Evolutionary conservation across 495 filamentous ascomycete genomes (phyloP), one percentile per base, ranked within the genome.

Genomic region (Elaphomyces granulatus): DNA sequence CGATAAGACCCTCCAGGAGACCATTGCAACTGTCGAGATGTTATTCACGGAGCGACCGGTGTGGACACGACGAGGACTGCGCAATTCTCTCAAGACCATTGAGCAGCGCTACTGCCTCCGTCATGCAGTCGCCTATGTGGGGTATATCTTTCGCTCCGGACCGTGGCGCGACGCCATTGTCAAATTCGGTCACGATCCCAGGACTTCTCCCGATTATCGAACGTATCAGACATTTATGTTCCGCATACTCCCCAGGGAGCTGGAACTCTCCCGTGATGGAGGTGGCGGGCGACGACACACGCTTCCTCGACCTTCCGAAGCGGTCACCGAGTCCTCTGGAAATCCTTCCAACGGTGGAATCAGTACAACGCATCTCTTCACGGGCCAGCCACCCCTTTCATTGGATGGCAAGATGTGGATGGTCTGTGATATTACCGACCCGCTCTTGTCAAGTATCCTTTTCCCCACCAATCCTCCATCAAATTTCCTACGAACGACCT

Each of bases 111-210:
- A 72, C 45, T 50, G 71, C 8, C 63, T 86, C 17, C 74, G 78
- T 50, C 58, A 74, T 43, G 74, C 79, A 34, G 58, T 81, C 21
- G 78, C 78, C 42, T 84, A 92, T 47, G 74, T 82, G 1, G 87
- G 79, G 6, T 98, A 94, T 60, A 78, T 81, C 60, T 94, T 94
- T 68, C 75, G 75, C 35, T 80, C 78, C 4, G 90, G 90, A 1
- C 90, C 90, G 0, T 98, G 83, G 80, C 73, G 83, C 36, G 87
- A 96, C 54, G 77, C 82, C 10, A 71, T 94, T 41, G 70, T 95
- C 43, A 72, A 69, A 38, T 84, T 84, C 47, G 92, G 90, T 8
- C 50, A 93, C 18, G 92, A 98, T 51, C 90, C 90, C 0, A 74
- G 92, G 36, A 63, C 57, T 4, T 79, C 83, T 38, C 75, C 79